Evolutionary conservation across 441 rosid species (phyloP).

Genomic region (Capsella rubella): DNA sequence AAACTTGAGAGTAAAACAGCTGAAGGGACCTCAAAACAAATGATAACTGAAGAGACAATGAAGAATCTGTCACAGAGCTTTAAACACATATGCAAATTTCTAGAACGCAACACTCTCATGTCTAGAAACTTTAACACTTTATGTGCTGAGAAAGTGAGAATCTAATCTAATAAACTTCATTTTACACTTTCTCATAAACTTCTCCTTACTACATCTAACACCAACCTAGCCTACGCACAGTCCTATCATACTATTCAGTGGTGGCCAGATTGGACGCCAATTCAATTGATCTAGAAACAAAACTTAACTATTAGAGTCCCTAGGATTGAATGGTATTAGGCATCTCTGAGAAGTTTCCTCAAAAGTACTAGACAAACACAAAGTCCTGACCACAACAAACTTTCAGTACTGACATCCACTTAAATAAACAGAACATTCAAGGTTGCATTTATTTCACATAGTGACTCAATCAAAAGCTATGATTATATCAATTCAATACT

Average conservation of each 20-base stretch:
- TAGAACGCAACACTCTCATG: background rate
- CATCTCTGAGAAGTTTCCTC: background rate
- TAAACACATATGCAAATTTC: background rate
- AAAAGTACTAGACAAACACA: conserved; percentile 8
- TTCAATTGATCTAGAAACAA: background rate
- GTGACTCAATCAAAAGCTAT: conserved; percentile 22
- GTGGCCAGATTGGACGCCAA: background rate
- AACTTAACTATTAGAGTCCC: no score
- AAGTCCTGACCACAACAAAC: conserved; percentile 23
- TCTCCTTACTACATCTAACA: background rate
- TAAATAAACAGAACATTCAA: background rate
- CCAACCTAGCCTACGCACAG: background rate
- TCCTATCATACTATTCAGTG: background rate
- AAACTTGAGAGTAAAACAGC: background rate
- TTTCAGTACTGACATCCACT: conserved; percentile 12
- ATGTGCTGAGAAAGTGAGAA: background rate
- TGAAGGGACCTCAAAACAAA: background rate
- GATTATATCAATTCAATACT: background rate
- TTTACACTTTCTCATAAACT: background rate
- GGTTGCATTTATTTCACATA: conserved; percentile 20
- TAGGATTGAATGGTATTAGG: background rate
- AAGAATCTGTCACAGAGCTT: conserved; percentile 6
- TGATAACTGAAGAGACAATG: conserved; percentile 2
- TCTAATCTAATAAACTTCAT: background rate
- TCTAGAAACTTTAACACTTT: background rate